phyloP scores from a whole-genome alignment of 1,284 basidiomycete species.

The Leccinum subfulvum region DNA sequence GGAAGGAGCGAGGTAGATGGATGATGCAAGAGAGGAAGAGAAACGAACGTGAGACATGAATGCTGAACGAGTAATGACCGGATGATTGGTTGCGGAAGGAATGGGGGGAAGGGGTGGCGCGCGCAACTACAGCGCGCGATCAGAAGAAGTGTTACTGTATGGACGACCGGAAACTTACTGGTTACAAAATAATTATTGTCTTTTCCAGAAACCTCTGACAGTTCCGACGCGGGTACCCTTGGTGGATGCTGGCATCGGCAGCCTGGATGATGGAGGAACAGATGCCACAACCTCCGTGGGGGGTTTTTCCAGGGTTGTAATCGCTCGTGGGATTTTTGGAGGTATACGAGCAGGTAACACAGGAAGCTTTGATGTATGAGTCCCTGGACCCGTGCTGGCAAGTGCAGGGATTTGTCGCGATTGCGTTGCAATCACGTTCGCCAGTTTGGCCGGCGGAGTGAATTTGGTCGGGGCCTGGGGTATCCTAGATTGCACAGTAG shows the following conservation, averaged over 20 bases:
- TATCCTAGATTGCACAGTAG: slow-evolving; percentile 21
- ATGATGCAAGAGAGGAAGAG: slow-evolving; percentile 6
- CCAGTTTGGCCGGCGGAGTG: slow-evolving; percentile 31
- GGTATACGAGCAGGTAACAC: slow-evolving; percentile 17
- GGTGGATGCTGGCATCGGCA: slow-evolving; percentile 26
- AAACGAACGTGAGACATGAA: slow-evolving; percentile 14
- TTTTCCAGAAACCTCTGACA: slow-evolving; percentile 35
- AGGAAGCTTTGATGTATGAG: slow-evolving; percentile 23
- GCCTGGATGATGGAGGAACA: slow-evolving; percentile 14
- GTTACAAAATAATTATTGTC: slow-evolving; percentile 14
- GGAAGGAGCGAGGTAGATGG: slow-evolving; percentile 9
- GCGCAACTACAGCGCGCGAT: slow-evolving; percentile 4
- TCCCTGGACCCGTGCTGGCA: background rate
- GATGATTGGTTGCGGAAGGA: slow-evolving; percentile 6
- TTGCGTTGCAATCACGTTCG: slow-evolving; percentile 30
- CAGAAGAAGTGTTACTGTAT: background rate
- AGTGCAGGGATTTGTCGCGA: slow-evolving; percentile 13
- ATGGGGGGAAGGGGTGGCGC: slow-evolving; percentile 2
- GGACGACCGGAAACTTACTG: slow-evolving; percentile 7
- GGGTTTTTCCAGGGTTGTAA: slow-evolving; percentile 6
- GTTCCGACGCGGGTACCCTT: slow-evolving; percentile 28
- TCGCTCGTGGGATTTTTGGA: slow-evolving; percentile 15
- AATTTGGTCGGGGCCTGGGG: slow-evolving; percentile 28
- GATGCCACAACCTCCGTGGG: slow-evolving; percentile 1
- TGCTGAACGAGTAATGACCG: slow-evolving; percentile 22